Percentiles rank a stretch among this genome's conserved stretches.
Conservation (phyloP, 2,329 filamentous ascomycete species). For the Epichloe sylvatica region DNA sequence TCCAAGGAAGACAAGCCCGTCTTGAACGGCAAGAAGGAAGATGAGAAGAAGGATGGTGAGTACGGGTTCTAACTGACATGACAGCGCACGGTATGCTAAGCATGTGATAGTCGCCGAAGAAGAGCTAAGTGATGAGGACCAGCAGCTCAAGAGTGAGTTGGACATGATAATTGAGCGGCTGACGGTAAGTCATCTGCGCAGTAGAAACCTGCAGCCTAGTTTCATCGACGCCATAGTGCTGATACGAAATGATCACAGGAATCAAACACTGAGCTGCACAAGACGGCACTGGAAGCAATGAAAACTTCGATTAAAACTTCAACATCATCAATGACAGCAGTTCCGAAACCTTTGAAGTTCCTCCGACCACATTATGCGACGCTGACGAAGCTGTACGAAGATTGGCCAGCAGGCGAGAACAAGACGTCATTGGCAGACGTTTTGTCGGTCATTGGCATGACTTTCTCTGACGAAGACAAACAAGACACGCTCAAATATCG, state of each 20-base stretch:
- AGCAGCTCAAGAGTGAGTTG: constrained; percentile 94
- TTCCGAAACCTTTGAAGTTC: constrained; percentile 97
- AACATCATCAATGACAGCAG: constrained; percentile 97
- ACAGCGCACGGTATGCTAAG: constrained; percentile 11
- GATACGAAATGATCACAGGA: constrained; percentile 45
- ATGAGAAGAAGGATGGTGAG: constrained; percentile 43
- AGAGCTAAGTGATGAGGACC: constrained; percentile 94
- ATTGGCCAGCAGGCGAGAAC: constrained; percentile 72
- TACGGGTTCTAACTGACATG: constrained; percentile 8
- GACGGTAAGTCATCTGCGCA: constrained; percentile 42
- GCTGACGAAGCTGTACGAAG: constrained; percentile 74
- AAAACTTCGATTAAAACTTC: constrained; percentile 98
- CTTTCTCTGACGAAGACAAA: constrained; percentile 89
- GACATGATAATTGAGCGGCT: constrained; percentile 96
- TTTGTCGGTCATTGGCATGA: constrained; percentile 96
- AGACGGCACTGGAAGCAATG: constrained; percentile 85
- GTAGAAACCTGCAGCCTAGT: not conserved
- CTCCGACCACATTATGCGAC: constrained; percentile 91
- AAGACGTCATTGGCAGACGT: constrained; percentile 90
- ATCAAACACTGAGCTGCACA: constrained; percentile 74
- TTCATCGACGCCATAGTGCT: not conserved
- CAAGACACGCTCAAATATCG: constrained; percentile 95
- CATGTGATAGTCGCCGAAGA: constrained; percentile 38
- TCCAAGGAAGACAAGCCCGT: constrained; percentile 55
- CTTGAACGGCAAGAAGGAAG: constrained; percentile 64